Evolutionary conservation across 129 eudicot genomes (phyloP), one percentile per base, ranked within the genome.

Genomic region (Mikania micrantha): DNA sequence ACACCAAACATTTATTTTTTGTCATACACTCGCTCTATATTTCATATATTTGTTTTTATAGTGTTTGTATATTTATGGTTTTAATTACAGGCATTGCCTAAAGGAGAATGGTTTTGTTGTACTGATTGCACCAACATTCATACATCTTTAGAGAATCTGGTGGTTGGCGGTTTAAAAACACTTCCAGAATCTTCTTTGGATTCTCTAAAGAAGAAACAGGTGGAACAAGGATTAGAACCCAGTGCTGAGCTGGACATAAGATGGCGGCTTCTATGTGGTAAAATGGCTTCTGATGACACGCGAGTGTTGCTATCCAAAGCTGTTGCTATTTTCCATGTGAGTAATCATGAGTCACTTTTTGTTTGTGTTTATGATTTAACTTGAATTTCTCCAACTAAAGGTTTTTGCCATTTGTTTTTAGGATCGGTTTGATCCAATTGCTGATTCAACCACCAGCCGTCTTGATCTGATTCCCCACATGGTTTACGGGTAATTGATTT

Each of bases 181-280:
- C 82, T 89, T 59, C 89, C 96, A 1, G 92, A 83, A n/a, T 5
- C 75, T 36, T 66, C 81, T 7, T 25, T 82, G 28, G 57, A 75
- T 22, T 42, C 77, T 9, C 59, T 94, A 48, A 85, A 81, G 76
- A 78, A 65, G 70, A 94, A 89, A 69, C 60, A 61, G 19, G 84
- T 66, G 25, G 85, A 74, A 40, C 78, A 76, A 79, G 81, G 80
- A 40, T 34, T 78, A n/a, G 66, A 76, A 35, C 64, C 61, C 49
- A 66, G 42, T 67, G 49, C 73, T 34, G 77, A 79, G 58, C 84
- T 77, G 48, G 88, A 94, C 57, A 77, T 94, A 29, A 84, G 73
- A 77, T 94, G 99, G 99, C 81, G 99, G 68, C 80, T 94, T 54
- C 50, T 89, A 25, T 79, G 80, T 74, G 96, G 99, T 32, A 87